Percentiles rank a stretch among this genome's conserved stretches.
These are phyloP conservation scores for Aspergillus tubingensis DNA, from an alignment of 2,329 filamentous ascomycete genomes.

Conservation along the genomic window DNA sequence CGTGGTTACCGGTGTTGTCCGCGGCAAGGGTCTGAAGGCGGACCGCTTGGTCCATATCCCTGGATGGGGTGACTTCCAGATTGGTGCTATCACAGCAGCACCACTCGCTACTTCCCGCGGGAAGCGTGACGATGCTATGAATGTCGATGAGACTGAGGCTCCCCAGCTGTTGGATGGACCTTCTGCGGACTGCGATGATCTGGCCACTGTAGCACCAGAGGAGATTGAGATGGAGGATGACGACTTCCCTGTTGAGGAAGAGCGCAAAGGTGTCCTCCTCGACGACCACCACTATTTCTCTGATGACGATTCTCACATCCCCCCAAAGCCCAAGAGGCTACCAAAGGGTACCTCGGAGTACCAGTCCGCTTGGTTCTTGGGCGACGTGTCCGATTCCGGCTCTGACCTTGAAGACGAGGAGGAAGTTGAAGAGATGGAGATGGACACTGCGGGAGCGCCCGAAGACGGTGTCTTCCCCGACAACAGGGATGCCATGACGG, in stretches of 20 bases:
- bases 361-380: slow-evolving; percentile 91
- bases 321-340: slow-evolving; percentile 68
- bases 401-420: slow-evolving; percentile 79
- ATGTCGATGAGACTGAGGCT: slow-evolving; percentile 60
- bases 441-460: slow-evolving; percentile 63
- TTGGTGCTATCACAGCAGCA: slow-evolving; percentile 82
- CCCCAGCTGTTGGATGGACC: slow-evolving; percentile 66
- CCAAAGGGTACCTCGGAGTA: slow-evolving; percentile 92
- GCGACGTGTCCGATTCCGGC: slow-evolving; percentile 77
- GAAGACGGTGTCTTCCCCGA: slow-evolving; percentile 75
- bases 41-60: slow-evolving; percentile 88
- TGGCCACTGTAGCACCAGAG: slow-evolving; percentile 83
- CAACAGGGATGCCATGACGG: slow-evolving; percentile 62
- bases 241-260: slow-evolving; percentile 54
- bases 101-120: slow-evolving; percentile 62
- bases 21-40: slow-evolving; percentile 83
- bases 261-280: slow-evolving; percentile 83
- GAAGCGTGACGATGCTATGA: slow-evolving; percentile 63
- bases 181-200: slow-evolving; percentile 76
- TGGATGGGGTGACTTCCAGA: slow-evolving; percentile 91
- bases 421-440: slow-evolving; percentile 55
- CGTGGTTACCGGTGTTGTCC: slow-evolving; percentile 78
- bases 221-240: slow-evolving; percentile 76
- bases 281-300: slow-evolving; percentile 99
- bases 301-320: slow-evolving; percentile 70